These are phyloP conservation scores for Cladosporium sp. DNA, from an alignment of 2,329 filamentous ascomycete species.

Conservation along the genomic window DNA sequence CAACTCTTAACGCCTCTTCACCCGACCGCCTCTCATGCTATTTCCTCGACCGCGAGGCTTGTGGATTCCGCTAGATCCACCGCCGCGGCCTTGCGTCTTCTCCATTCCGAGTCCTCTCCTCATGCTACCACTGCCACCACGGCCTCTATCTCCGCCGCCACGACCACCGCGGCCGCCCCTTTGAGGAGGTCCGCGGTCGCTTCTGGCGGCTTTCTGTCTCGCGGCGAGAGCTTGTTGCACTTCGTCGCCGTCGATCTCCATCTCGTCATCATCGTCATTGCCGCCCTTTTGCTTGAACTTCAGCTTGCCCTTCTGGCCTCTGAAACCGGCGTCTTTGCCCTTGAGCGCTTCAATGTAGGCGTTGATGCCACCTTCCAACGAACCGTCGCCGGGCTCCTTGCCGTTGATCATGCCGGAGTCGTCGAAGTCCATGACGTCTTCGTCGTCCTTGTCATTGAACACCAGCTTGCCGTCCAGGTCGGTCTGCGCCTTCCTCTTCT, in stretches of 20 bases:
- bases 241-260: slow-evolving; percentile 44
- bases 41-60: slow-evolving; percentile 21
- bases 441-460: slow-evolving; percentile 52
- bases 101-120: slow-evolving; percentile 35
- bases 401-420: slow-evolving; percentile 39
- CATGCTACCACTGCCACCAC: slow-evolving; percentile 17
- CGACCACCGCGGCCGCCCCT: not conserved
- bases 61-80: slow-evolving; percentile 18
- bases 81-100: slow-evolving; percentile 19
- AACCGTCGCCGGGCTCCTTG: slow-evolving; percentile 35
- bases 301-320: slow-evolving; percentile 56
- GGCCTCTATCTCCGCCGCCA: slow-evolving; percentile 2
- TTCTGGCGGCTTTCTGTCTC: slow-evolving; percentile 28
- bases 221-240: slow-evolving; percentile 23
- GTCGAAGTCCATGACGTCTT: slow-evolving; percentile 57
- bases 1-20: slow-evolving; percentile 4
- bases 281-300: slow-evolving; percentile 54
- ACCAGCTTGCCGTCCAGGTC: slow-evolving; percentile 79
- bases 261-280: slow-evolving; percentile 38
- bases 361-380: slow-evolving; percentile 51
- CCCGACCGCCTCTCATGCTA: slow-evolving; percentile 4
- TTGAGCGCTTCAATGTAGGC: slow-evolving; percentile 59
- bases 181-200: not conserved
- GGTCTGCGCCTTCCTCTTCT: slow-evolving; percentile 59
- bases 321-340: slow-evolving; percentile 54